phyloP scores from a whole-genome alignment of 805 yeast species.

The Candida incommunis region DNA sequence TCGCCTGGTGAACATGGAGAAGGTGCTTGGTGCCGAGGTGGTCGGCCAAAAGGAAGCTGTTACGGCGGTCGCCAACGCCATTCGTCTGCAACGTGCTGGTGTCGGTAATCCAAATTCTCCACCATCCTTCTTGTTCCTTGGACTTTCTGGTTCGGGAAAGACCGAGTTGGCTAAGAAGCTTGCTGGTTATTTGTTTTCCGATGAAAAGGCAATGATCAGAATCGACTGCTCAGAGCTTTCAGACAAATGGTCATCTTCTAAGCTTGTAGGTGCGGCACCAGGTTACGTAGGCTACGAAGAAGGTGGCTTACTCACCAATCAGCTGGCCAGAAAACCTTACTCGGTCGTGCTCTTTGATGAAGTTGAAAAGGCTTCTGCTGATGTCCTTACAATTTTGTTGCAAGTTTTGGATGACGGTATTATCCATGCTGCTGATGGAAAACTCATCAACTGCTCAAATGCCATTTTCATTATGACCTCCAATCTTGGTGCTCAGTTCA shows the following conservation, averaged over 20 bases:
- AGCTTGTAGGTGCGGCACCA: constrained; percentile 92
- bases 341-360: constrained; percentile 94
- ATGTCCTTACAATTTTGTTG: constrained; percentile 74
- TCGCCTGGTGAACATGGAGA: constrained; percentile 90
- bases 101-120: constrained; percentile 94
- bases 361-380: constrained; percentile 94
- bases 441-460: constrained; percentile 84
- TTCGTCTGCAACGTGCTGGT: constrained; percentile 86
- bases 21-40: constrained; percentile 62
- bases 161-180: constrained; percentile 94
- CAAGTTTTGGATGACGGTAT: constrained; percentile 96
- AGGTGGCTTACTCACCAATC: constrained; percentile 93
- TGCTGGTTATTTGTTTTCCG: constrained; percentile 91
- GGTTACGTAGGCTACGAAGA: constrained; percentile 96
- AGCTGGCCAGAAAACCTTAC: constrained; percentile 80
- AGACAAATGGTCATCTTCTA: constrained; percentile 92
- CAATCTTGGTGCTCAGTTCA: constrained; percentile 87
- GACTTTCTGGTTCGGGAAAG: constrained; percentile 95
- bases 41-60: constrained; percentile 96
- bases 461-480: constrained; percentile 93
- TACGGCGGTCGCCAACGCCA: constrained; percentile 90
- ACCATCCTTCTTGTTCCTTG: constrained; percentile 86
- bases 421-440: constrained; percentile 88
- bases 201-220: constrained; percentile 92
- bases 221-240: constrained; percentile 93